These are phyloP conservation scores for Fusarium annulatum DNA, from an alignment of 2,329 filamentous ascomycete species.

Conservation along the genomic window DNA sequence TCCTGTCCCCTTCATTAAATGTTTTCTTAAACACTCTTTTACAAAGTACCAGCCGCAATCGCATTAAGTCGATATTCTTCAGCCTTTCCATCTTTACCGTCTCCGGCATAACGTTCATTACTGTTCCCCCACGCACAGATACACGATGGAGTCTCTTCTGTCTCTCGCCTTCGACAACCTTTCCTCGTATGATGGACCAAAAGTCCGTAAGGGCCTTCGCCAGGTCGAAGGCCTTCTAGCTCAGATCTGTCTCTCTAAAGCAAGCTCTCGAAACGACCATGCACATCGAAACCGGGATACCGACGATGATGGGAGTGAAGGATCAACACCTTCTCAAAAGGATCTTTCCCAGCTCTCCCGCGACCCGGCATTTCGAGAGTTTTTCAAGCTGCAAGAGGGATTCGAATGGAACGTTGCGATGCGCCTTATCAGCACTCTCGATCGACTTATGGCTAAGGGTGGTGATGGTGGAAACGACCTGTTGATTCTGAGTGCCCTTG, in stretches of 20 bases:
- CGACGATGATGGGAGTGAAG: conserved; percentile 53
- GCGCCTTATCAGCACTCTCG: conserved; percentile 85
- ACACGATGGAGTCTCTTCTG: conserved; percentile 85
- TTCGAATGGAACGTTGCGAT: conserved; percentile 98
- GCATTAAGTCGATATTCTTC: neutral
- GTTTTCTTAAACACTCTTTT: conserved; percentile 15
- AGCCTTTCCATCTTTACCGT: conserved; percentile 15
- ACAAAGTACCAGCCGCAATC: neutral
- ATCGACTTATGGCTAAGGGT: conserved; percentile 85
- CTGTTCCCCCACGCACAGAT: conserved; percentile 4
- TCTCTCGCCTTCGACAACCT: conserved; percentile 97
- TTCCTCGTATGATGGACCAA: conserved; percentile 88
- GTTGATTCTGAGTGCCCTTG: conserved; percentile 87
- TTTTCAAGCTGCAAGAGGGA: conserved; percentile 95
- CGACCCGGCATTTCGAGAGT: conserved; percentile 92
- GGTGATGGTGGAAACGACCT: conserved; percentile 87
- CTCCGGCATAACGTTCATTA: conserved; percentile 13
- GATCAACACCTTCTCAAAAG: conserved; percentile 62
- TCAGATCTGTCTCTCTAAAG: conserved; percentile 87
- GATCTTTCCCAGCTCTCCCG: conserved; percentile 75
- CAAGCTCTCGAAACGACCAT: conserved; percentile 52
- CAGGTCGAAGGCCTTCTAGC: conserved; percentile 95
- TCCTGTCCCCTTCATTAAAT: conserved; percentile 7
- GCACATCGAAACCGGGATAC: conserved; percentile 35
- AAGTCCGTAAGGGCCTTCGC: conserved; percentile 91